Base-by-base conservation (phyloP, 2,329 filamentous ascomycete species). In the Stemphylium beticola region DNA sequence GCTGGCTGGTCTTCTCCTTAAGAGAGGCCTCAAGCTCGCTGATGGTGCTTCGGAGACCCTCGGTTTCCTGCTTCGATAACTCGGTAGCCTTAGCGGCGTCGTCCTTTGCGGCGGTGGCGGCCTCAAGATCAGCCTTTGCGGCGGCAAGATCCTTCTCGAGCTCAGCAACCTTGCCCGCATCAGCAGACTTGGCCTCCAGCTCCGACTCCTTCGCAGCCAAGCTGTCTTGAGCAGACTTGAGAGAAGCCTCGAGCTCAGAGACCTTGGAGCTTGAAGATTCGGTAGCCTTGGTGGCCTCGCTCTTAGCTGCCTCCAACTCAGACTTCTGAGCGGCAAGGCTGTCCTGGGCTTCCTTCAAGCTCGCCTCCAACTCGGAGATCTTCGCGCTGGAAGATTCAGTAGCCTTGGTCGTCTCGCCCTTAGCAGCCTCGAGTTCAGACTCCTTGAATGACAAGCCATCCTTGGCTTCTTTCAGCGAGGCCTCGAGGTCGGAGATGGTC, bases 191-290 rank as follows among this genome's bases (percentile, higher is more conserved):
- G 47, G 52, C 29, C 40, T 62, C 49, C 4, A 69, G 31, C 39
- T 69, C 68, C 14, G 61, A 29, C 24, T 67, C 62, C 44, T 69
- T 67, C 7, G 62, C 60, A 10, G 58, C 53, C 12, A 71, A 58
- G 18, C 56, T 59, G 3, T 68, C 64, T 14, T 61, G 52, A 17
- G 66, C 61, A 43, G 61, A 55, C 60, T 68, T 67, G 36, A 68
- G 20, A 5, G 61, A 56, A 14, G 55, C 53, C 38, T 68, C 65
- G 32, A 67, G 57, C 42, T 64, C 63, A n/a, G 54, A 47, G 22
- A 67, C 59, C 60, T 67, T 66, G 2, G 62, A 53, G 32, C 53
- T 56, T 10, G 62, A 62, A 8, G 44, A 55, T 18, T 70, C 67
- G 7, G 60, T 49, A 17, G 50, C 58, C 50, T 64, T 62, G 45